Conservation (phyloP, 2,329 filamentous ascomycete species). For the Fusarium mundagurra region DNA sequence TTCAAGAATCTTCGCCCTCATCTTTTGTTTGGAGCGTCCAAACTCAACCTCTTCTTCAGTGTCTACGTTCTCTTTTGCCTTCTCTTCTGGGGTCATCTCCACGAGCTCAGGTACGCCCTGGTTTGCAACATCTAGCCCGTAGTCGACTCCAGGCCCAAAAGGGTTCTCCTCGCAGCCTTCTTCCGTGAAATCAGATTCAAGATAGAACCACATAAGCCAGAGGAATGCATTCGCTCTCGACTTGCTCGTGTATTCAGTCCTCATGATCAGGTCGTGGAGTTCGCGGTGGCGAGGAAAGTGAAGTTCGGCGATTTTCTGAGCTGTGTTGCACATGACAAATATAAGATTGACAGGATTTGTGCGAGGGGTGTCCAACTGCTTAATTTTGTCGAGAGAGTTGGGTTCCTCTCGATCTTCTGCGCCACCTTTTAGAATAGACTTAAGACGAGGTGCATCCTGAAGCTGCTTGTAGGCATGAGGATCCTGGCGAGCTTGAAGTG, state of each 20-base stretch:
- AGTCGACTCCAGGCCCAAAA: constrained; percentile 79
- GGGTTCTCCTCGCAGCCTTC: constrained; percentile 91
- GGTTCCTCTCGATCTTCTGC: constrained; percentile 91
- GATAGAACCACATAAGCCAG: constrained; percentile 99
- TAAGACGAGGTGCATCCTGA: constrained; percentile 93
- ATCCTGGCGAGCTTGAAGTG: constrained; percentile 92
- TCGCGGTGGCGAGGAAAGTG: constrained; percentile 88
- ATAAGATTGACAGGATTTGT: constrained; percentile 98
- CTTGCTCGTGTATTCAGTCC: constrained; percentile 80
- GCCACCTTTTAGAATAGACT: constrained; percentile 96
- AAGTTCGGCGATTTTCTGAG: constrained; percentile 89
- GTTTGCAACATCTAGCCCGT: constrained; percentile 70
- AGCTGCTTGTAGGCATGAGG: constrained; percentile 97
- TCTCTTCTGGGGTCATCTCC: constrained; percentile 72
- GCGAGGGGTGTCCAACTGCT: constrained; percentile 69
- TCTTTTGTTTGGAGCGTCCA: constrained; percentile 77
- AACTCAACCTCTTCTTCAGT: constrained; percentile 75
- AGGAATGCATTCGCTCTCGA: constrained; percentile 90
- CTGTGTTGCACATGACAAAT: constrained; percentile 90
- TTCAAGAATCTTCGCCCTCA: constrained; percentile 78
- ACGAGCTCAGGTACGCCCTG: constrained; percentile 76
- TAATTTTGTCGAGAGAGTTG: constrained; percentile 83
- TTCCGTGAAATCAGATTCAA: constrained; percentile 93
- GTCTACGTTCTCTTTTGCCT: constrained; percentile 77
- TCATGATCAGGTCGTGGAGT: constrained; percentile 98